Percentiles rank a stretch among this genome's conserved stretches.
Conservation (phyloP, 495 filamentous ascomycete species). For the Friedmanniomyces endolithicus region DNA sequence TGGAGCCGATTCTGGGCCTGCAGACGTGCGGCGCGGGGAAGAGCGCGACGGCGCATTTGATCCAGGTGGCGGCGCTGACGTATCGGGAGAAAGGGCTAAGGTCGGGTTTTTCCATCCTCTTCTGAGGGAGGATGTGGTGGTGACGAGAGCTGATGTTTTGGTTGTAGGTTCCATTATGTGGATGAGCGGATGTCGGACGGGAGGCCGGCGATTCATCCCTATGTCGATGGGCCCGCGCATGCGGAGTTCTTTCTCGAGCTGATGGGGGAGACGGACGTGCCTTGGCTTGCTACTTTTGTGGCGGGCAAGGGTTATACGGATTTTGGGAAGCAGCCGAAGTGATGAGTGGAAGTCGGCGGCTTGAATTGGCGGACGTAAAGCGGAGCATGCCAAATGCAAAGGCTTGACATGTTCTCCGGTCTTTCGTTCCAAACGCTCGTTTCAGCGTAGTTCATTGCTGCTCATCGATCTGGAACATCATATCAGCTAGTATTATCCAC, state of each 20-base stretch:
- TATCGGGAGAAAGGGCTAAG: slow-evolving; percentile 28
- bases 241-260: slow-evolving; percentile 32
- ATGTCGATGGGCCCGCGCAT: slow-evolving; percentile 29
- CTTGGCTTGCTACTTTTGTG: background rate
- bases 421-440: too few species aligned
- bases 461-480: too few species aligned
- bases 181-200: slow-evolving; percentile 33
- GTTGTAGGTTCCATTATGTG: slow-evolving; percentile 22
- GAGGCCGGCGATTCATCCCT: slow-evolving; percentile 11
- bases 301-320: background rate
- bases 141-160: background rate
- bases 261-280: slow-evolving; percentile 10
- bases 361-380: too few species aligned
- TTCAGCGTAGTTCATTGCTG: too few species aligned
- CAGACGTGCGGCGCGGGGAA: slow-evolving; percentile 32
- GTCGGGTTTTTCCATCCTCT: slow-evolving; percentile 26
- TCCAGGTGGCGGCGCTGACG: slow-evolving; percentile 28
- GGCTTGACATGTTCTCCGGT: too few species aligned
- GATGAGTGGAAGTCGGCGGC: too few species aligned
- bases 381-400: too few species aligned
- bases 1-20: slow-evolving; percentile 19
- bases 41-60: slow-evolving; percentile 28
- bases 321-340: background rate
- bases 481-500: too few species aligned
- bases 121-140: background rate